Conservation (phyloP, 345 rosid genomes). For the Eucalyptus pauciflora region DNA sequence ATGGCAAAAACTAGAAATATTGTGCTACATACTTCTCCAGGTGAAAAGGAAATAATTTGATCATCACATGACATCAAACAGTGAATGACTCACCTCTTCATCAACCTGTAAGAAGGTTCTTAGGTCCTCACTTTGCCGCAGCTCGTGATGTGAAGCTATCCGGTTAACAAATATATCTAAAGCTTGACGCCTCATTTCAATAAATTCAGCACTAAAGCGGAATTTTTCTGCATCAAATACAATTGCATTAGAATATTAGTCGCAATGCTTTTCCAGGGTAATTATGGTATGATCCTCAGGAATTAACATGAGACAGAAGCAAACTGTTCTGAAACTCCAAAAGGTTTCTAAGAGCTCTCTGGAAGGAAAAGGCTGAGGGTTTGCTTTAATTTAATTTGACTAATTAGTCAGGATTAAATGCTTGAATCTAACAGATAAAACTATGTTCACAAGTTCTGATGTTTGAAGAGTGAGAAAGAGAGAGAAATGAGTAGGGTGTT, state of each 20-base stretch:
- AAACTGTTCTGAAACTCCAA: background rate
- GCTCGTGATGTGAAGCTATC: constrained; percentile 78
- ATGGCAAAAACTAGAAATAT: background rate
- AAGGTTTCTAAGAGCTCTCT: background rate
- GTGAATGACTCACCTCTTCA: constrained; percentile 61
- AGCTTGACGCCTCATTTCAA: constrained; percentile 92
- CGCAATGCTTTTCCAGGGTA: background rate
- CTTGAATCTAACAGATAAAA: background rate
- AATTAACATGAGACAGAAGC: background rate
- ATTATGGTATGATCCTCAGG: background rate
- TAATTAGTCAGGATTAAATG: background rate
- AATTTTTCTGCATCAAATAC: constrained; percentile 65
- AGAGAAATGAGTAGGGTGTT: background rate
- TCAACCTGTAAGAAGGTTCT: constrained; percentile 94
- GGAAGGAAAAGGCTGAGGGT: background rate
- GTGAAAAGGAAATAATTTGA: background rate
- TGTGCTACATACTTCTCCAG: background rate
- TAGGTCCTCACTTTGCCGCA: constrained; percentile 88
- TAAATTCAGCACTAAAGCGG: constrained; percentile 95
- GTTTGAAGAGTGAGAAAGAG: background rate
- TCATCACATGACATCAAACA: background rate
- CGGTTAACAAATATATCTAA: constrained; percentile 83
- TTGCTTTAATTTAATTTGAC: background rate
- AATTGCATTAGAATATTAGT: background rate
- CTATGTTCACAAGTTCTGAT: background rate